Conservation (phyloP, 202 grass and related monocot species). For the Eragrostis tef region DNA sequence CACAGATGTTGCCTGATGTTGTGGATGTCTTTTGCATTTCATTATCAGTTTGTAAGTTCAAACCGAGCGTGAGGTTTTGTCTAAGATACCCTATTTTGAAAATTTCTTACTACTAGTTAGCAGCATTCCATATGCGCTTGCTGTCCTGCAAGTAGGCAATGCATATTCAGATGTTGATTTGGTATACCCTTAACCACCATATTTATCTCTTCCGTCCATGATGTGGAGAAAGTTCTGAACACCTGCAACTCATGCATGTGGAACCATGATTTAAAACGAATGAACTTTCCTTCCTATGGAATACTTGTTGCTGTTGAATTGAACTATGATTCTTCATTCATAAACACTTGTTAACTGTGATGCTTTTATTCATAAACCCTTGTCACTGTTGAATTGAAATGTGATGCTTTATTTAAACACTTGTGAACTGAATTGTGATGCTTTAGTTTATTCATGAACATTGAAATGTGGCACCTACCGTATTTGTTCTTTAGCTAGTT, state of each 20-base stretch:
- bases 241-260: slow-evolving; percentile 8
- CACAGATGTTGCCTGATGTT: not conserved
- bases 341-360: too few relatives aligned
- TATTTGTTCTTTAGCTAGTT: too few relatives aligned
- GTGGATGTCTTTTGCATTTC: not conserved
- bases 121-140: not conserved
- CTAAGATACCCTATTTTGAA: not conserved
- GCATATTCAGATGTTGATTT: not conserved
- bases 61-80: not conserved
- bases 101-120: not conserved
- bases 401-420: too few relatives aligned
- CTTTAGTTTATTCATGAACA: too few relatives aligned
- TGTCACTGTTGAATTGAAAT: too few relatives aligned
- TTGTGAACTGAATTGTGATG: too few relatives aligned
- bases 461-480: too few relatives aligned
- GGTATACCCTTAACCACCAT: too few relatives aligned
- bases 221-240: not conserved
- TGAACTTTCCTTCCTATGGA: too few relatives aligned
- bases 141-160: not conserved
- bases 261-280: not conserved
- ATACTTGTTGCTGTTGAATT: too few relatives aligned
- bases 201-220: not conserved
- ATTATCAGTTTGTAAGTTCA: not conserved
- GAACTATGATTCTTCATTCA: too few relatives aligned
- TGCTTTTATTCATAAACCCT: too few relatives aligned